Evolutionary conservation across 345 rosid genomes (phyloP).

Genomic region (Sisymbrium irio): DNA sequence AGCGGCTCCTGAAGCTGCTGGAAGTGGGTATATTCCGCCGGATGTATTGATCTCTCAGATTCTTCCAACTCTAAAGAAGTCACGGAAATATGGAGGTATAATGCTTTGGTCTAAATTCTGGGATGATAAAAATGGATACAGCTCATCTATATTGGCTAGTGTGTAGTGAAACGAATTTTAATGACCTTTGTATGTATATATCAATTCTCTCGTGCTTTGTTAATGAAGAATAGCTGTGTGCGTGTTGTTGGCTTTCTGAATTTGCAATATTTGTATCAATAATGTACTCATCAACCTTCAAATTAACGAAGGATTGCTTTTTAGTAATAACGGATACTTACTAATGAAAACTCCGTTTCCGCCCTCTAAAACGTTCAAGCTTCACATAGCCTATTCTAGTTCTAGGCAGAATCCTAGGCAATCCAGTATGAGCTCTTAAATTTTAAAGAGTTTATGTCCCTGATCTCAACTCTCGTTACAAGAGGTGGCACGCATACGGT

Average conservation of each 20-base stretch:
- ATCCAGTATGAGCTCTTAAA: too few species aligned
- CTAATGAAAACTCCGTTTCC: too few species aligned
- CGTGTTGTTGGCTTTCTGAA: not conserved
- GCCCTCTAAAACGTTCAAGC: too few species aligned
- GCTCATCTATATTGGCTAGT: conserved; percentile 37
- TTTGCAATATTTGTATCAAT: not conserved
- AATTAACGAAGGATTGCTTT: not conserved
- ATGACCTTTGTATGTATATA: conserved; percentile 5
- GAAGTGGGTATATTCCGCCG: conserved; percentile 52
- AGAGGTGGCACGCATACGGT: too few species aligned
- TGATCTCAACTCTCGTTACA: too few species aligned
- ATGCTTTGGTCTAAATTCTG: conserved; percentile 65
- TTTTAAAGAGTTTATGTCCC: too few species aligned
- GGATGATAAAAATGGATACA: conserved; percentile 53
- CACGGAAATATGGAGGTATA: conserved; percentile 55
- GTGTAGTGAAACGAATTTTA: conserved; percentile 36
- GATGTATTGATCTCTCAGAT: conserved; percentile 39
- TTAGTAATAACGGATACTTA: not conserved
- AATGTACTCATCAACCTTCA: not conserved
- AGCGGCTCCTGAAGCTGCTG: conserved; percentile 54
- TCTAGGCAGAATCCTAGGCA: too few species aligned
- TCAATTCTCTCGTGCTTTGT: not conserved
- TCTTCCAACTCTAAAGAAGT: conserved; percentile 44
- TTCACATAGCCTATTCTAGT: too few species aligned
- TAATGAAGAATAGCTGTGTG: not conserved